Evolutionary conservation across 139 green algal genomes (phyloP), one percentile per base, ranked within the genome.

Genomic region (Chlorella sp.): DNA sequence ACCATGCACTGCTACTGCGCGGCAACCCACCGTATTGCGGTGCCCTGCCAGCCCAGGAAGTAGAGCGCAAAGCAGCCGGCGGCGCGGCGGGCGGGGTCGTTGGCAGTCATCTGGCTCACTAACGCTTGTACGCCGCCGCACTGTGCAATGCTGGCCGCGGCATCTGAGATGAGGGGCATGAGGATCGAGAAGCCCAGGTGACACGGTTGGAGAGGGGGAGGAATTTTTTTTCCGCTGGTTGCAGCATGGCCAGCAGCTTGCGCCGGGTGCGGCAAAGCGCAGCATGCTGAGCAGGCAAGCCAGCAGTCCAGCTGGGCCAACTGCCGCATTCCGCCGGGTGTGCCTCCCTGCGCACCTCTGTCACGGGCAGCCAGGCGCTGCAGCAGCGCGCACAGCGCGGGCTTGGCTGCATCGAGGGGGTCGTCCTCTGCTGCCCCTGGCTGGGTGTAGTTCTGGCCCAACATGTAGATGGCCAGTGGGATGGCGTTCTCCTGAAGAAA

Each of bases 391-490:
- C 76, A 82, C 25, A 82, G 76, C 25, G 76, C 76, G 32, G 76
- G 76, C 57, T 68, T 68, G 26, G 57, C 57, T 9, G 76, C 76
- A 15, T 51, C 76, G 36, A 82, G 38, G 18, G 7, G 36, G 4
- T n/a, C 74, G 0, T 34, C 55, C 21, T 81, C 76, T n/a, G 44
- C 69, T 75, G 69, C 69, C 32, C 36, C 69, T 75, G 60, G n/a
- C 34, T 26, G 18, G 15, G n/a, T 17, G 20, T 67, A 63, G n/a
- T 23, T 39, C 60, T 82, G 60, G 30, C 60, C 76, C 76, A 82
- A 60, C 34, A 82, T 28, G 60, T 60, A 82, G 57, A 82, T 82
- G 26, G 76, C 60, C 36, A 82, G 57, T 5, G 76, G 76, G 36
- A 82, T 72, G 36, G 76, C 76, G 25, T 82, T 82, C 36, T 39